Evolutionary conservation across 768 basidiomycete genomes (phyloP).

Genomic region (Mycena metata): DNA sequence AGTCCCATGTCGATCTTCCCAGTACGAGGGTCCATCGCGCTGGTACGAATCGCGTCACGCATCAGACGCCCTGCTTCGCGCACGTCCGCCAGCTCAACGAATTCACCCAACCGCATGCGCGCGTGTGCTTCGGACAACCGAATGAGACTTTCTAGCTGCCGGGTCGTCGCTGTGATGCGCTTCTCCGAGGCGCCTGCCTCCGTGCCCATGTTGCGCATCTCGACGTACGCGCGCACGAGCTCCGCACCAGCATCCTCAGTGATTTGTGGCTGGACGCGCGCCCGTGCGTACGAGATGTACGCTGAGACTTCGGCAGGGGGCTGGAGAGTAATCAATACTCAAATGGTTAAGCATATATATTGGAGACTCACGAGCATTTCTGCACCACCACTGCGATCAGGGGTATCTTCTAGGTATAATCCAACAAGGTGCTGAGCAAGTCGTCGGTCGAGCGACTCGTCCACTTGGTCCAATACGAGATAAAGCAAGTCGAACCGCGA

Average conservation of each 20-base stretch:
- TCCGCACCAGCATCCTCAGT: conserved; percentile 88
- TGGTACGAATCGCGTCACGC: conserved; percentile 95
- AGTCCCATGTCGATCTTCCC: conserved; percentile 98
- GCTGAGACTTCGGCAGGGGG: conserved; percentile 91
- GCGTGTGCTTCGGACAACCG: conserved; percentile 97
- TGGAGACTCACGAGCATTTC: conserved; percentile 81
- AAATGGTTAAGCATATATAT: neutral
- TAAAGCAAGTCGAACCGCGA: conserved; percentile 98
- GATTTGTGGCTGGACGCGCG: conserved; percentile 87
- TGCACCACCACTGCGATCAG: conserved; percentile 66
- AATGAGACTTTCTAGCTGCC: conserved; percentile 98
- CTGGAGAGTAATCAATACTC: conserved; percentile 53
- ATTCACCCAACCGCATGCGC: conserved; percentile 92
- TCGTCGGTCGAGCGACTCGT: conserved; percentile 87
- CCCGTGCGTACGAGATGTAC: conserved; percentile 94
- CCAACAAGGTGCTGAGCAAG: conserved; percentile 94
- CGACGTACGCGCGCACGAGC: conserved; percentile 91
- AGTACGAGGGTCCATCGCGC: conserved; percentile 95
- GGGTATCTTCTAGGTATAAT: conserved; percentile 93
- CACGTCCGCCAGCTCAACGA: conserved; percentile 90
- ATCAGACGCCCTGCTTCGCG: conserved; percentile 94
- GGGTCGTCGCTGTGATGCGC: conserved; percentile 97
- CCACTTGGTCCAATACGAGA: conserved; percentile 94
- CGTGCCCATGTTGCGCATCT: conserved; percentile 91
- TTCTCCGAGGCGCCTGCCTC: conserved; percentile 91